These are phyloP conservation scores for Basipetospora chlamydospora DNA, from an alignment of 2,329 filamentous ascomycete genomes.

Conservation along the genomic window DNA sequence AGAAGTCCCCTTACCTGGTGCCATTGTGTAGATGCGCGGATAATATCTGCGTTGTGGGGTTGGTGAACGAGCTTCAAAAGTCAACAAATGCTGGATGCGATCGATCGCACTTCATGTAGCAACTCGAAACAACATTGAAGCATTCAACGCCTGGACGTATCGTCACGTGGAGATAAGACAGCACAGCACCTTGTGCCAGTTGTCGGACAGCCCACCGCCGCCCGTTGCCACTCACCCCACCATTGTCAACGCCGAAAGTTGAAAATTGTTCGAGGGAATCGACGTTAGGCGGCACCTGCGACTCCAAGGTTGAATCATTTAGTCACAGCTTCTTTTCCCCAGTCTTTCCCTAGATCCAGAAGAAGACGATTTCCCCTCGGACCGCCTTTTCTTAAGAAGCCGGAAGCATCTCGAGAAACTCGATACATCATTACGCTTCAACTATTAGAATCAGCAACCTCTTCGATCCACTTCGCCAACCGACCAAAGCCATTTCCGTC, in stretches of 20 bases:
- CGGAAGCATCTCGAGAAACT: too few relatives aligned
- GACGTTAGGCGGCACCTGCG: constrained; percentile 1
- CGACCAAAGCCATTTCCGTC: too few relatives aligned
- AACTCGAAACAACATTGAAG: too few relatives aligned
- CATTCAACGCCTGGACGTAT: neutral
- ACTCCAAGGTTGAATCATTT: constrained; percentile 1
- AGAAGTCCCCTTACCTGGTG: neutral
- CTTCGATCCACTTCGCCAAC: too few relatives aligned
- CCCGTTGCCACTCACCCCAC: constrained; percentile 6
- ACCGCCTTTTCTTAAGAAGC: too few relatives aligned
- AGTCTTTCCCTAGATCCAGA: neutral
- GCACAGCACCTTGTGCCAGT: neutral
- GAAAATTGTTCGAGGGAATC: constrained; percentile 6
- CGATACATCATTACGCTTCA: too few relatives aligned
- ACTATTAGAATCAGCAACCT: too few relatives aligned
- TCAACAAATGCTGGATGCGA: too few relatives aligned
- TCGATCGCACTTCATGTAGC: too few relatives aligned
- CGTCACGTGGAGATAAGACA: constrained; percentile 6
- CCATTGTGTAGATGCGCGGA: neutral
- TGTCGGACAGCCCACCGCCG: neutral
- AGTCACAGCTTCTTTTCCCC: neutral
- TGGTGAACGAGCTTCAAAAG: too few relatives aligned
- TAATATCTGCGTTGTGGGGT: too few relatives aligned
- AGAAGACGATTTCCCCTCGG: constrained; percentile 1
- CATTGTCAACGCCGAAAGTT: constrained; percentile 2